Conservation (phyloP, 768 basidiomycete genomes). For the Russula olivacea region DNA sequence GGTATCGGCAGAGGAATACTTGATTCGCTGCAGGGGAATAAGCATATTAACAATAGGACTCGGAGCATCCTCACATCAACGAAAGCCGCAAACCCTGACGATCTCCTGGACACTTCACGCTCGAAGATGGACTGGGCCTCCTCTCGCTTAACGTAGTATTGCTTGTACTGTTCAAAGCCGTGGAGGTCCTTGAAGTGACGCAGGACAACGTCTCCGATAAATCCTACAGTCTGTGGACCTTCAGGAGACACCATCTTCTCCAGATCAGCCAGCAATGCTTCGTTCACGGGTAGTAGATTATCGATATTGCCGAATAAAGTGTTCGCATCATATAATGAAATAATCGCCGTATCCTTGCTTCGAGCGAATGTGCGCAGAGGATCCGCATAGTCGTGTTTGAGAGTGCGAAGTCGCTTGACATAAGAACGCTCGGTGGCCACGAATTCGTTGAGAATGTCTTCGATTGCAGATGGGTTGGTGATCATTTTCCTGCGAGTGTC, state of each 20-base stretch:
- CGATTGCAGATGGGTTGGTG: constrained; percentile 59
- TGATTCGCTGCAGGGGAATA: constrained; percentile 56
- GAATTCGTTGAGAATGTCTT: constrained; percentile 78
- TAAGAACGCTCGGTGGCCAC: constrained; percentile 87
- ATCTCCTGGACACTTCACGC: constrained; percentile 71
- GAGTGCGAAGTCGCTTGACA: constrained; percentile 70
- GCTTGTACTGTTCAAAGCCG: constrained; percentile 88
- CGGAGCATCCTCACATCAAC: constrained; percentile 62
- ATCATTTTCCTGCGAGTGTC: constrained; percentile 48
- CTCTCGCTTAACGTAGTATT: constrained; percentile 89
- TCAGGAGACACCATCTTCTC: constrained; percentile 70
- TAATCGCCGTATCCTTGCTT: constrained; percentile 78
- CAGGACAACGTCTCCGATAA: constrained; percentile 80
- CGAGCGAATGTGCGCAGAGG: constrained; percentile 83
- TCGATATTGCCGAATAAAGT: constrained; percentile 94
- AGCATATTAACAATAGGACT: constrained; percentile 1
- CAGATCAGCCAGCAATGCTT: constrained; percentile 76
- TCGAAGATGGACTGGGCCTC: constrained; percentile 88
- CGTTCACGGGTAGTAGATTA: constrained; percentile 81
- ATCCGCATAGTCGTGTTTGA: constrained; percentile 87
- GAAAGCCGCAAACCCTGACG: constrained; percentile 76
- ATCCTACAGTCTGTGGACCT: constrained; percentile 48
- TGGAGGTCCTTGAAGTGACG: constrained; percentile 78
- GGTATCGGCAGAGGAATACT: constrained; percentile 71
- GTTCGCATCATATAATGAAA: constrained; percentile 87